Evolutionary conservation across 2,329 filamentous ascomycete genomes (phyloP), one percentile per base, ranked within the genome.

Genomic region (Pseudodiploospora longispora): DNA sequence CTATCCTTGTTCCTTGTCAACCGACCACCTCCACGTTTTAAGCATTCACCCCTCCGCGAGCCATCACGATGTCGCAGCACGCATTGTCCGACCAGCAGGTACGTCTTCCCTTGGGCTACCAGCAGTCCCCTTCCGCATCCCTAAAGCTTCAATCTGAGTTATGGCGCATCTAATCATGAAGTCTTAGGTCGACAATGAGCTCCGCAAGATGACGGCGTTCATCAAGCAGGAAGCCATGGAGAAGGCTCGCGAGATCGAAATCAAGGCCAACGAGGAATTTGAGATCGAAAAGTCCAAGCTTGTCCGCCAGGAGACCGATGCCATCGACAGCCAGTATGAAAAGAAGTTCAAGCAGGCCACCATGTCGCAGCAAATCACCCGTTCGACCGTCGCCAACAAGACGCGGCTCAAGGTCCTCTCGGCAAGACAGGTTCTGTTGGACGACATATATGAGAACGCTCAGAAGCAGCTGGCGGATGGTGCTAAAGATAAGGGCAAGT

Each of bases 191-290:
- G 83, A 87, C 71, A 83, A 87, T 71, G 93, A 98, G 82, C 87
- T 98, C 71, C 90, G 87, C 78, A 98, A 98, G 81, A 98, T 98
- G 93, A 97, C 93, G 48, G 91, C 90, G 64, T 98, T 98, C 80
- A 98, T 98, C 82, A 87, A 89, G 69, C 93, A 97, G 73, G 93
- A 98, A 74, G 93, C 93, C 47, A 80, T 85, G 61, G 93, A 98
- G 67, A 98, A 98, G 72, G 89, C 89, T 59, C 86, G 86, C 64
- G 93, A 98, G 71, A 97, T 98, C 69, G 82, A 93, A 63, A 85
- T 97, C 72, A 97, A 97, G 72, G 93, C 93, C 67, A 90, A 97
- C 74, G 89, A 97, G 69, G 93, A 98, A 70, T 97, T 97, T 70
- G 87, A 88, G 64, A 97, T 96, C 65, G 93, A 98, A 67, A 98